Percentiles rank a stretch among this genome's conserved stretches.
Evolutionary conservation across 139 green algal species (phyloP).

Genomic region (Nannochloris sp.): DNA sequence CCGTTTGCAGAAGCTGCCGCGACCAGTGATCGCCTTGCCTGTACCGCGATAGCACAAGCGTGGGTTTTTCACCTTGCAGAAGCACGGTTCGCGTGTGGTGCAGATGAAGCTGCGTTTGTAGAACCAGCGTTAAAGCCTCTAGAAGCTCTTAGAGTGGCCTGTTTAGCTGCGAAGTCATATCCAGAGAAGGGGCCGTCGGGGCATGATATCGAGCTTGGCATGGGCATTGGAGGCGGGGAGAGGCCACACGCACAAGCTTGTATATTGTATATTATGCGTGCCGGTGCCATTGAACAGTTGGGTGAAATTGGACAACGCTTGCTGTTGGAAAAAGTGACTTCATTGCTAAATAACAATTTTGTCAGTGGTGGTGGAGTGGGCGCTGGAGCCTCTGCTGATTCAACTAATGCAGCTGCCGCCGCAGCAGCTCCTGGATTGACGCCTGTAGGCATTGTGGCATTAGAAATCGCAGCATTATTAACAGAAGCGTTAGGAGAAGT

Average conservation of each 20-base stretch:
- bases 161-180: slow-evolving; percentile 6
- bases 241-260: slow-evolving; percentile 55
- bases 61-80: slow-evolving; percentile 51
- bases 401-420: too few species aligned
- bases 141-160: slow-evolving; percentile 18
- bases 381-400: too few species aligned
- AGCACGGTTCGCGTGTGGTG: slow-evolving; percentile 1
- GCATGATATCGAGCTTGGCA: slow-evolving; percentile 29
- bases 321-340: slow-evolving; percentile 50
- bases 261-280: slow-evolving; percentile 70
- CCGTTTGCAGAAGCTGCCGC: slow-evolving; percentile 56
- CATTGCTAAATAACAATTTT: slow-evolving; percentile 23
- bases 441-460: slow-evolving; percentile 42
- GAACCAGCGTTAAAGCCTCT: slow-evolving; percentile 41
- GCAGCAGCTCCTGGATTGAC: too few species aligned
- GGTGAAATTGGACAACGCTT: slow-evolving; percentile 48
- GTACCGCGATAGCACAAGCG: slow-evolving; percentile 38
- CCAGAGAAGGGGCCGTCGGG: background rate
- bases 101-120: slow-evolving; percentile 34
- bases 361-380: too few species aligned
- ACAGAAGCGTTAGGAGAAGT: slow-evolving; percentile 75
- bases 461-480: slow-evolving; percentile 59
- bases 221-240: slow-evolving; percentile 33
- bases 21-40: slow-evolving; percentile 13
- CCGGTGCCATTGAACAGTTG: slow-evolving; percentile 63